Evolutionary conservation across 2,329 filamentous ascomycete genomes (phyloP).

Genomic region (Colletotrichum sp.): DNA sequence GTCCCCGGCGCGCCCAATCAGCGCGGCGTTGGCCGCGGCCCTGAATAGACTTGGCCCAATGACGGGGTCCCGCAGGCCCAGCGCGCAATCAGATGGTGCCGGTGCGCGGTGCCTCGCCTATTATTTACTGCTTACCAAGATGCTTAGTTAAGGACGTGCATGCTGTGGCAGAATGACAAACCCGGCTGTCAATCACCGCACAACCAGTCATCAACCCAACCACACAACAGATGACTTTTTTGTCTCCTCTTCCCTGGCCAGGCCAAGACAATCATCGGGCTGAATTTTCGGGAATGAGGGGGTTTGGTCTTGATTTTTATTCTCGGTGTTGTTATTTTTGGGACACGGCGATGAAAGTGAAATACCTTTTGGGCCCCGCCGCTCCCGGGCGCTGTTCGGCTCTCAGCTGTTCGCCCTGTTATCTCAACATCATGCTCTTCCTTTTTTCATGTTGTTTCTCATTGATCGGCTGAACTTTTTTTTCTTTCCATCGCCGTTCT

Average conservation of each 20-base stretch:
- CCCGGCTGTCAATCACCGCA: not conserved
- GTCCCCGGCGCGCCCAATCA: not conserved
- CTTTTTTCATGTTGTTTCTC: not conserved
- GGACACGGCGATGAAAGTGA: not conserved
- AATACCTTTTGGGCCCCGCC: not conserved
- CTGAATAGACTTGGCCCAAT: conserved; percentile 10
- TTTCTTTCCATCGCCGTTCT: not conserved
- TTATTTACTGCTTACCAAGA: conserved; percentile 17
- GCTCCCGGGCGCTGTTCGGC: not conserved
- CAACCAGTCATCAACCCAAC: not conserved
- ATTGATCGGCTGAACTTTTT: not conserved
- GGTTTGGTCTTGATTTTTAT: not conserved
- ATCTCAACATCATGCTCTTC: not conserved
- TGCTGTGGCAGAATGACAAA: conserved; percentile 20
- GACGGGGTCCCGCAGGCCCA: not conserved
- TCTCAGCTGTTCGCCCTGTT: not conserved
- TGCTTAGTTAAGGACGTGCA: conserved; percentile 17
- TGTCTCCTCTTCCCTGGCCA: not conserved
- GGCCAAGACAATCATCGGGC: not conserved
- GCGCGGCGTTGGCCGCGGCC: not conserved
- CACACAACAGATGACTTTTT: conserved; percentile 8
- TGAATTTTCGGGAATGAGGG: not conserved
- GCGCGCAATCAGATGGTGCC: not conserved
- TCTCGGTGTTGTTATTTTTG: not conserved
- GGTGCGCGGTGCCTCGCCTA: not conserved